Evolutionary conservation across 1,284 basidiomycete genomes (phyloP), one percentile per base, ranked within the genome.

Genomic region (Cryptococcus amylolentus): DNA sequence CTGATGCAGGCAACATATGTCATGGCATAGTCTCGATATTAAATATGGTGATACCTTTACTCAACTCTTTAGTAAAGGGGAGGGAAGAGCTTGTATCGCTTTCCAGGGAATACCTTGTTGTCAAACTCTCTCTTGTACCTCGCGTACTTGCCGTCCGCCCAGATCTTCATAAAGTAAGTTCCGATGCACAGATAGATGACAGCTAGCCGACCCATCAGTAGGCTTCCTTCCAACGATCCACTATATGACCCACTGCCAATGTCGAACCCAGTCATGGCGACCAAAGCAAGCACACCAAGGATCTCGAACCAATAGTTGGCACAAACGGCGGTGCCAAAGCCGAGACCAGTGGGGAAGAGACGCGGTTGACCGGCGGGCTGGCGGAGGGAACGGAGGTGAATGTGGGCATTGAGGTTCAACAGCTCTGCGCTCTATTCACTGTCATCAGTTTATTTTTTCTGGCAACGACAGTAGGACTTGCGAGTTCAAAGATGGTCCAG

Each of bases 291-390:
- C 89, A 95, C 96, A 0, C 81, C 86, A 40, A 96, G 62, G 31
- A 81, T 82, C 78, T 98, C 96, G 72, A 95, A 98, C 72, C 91
- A 87, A 79, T 99, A 98, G 77, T 98, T 98, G 35, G 96, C 92
- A 80, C 86, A 91, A 6, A 89, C 88, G 41, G 96, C 85, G 41
- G 86, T 78, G 57, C 85, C 81, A 78, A 98, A 99, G 3, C 91
- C 91, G 48, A 79, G 78, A 2, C 82, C 95, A 27, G 82, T 80
- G 0, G 96, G 95, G 67, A 97, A 88, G 27, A 84, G 87, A 56
- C 95, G 87, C 56, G 83, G 84, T 57, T 84, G 86, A 8, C 90
- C 86, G 16, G 91, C 88, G 16, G 84, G 83, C 0, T 91, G 89
- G 27, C 96, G 87, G 43, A 98, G 84, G 52, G 83, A 82, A 49